Percentiles rank a stretch among this genome's conserved stretches.
These are phyloP conservation scores for Fraxinus greggii DNA, from an alignment of 305 asterid species.

Conservation along the genomic window DNA sequence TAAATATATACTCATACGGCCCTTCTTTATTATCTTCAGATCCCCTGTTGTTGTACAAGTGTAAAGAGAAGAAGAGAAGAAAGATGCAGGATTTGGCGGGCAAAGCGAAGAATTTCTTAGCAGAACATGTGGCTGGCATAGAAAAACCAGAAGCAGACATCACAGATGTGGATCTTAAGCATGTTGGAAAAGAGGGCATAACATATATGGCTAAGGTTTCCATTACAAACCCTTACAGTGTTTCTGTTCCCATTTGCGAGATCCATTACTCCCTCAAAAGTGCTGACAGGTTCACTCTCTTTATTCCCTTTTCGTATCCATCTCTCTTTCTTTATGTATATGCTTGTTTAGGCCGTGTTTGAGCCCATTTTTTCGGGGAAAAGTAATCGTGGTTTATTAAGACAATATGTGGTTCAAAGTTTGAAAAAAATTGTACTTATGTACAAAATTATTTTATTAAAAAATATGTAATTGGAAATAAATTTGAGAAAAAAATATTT, in stretches of 20 bases:
- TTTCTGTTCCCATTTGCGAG: constrained; percentile 56
- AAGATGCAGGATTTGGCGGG: constrained; percentile 41
- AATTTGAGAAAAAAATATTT: no score
- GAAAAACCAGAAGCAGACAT: constrained; percentile 68
- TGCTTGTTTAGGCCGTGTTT: no score
- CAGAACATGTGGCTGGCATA: constrained; percentile 42
- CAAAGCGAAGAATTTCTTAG: constrained; percentile 49
- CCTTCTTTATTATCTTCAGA: neutral
- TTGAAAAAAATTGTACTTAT: no score
- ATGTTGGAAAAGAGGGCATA: constrained; percentile 47
- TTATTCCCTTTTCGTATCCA: neutral
- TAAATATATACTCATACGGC: no score
- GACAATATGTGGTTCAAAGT: no score
- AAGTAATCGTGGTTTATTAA: no score
- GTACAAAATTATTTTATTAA: no score
- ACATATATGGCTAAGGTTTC: constrained; percentile 58
- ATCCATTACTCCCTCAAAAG: constrained; percentile 56
- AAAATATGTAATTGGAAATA: no score
- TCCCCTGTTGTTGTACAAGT: neutral
- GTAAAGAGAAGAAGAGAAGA: neutral
- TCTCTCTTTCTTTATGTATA: no score
- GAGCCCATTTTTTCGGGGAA: no score
- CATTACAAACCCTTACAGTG: constrained; percentile 20
- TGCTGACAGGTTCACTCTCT: constrained; percentile 11
- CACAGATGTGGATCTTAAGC: constrained; percentile 63